Conservation (phyloP, 805 yeast species). For the Monosporozyma aerobia region DNA sequence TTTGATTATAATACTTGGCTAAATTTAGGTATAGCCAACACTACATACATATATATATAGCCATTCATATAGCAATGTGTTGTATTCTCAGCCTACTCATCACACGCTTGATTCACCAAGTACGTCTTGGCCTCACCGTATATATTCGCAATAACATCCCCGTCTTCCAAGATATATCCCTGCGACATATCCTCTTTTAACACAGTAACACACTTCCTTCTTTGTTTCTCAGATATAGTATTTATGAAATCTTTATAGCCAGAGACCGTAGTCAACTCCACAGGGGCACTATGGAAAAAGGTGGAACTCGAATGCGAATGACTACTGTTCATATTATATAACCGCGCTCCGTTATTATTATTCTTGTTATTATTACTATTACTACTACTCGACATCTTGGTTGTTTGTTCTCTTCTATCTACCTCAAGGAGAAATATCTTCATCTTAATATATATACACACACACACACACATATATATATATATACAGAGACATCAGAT, state of each 20-base stretch:
- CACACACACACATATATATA: too few species aligned
- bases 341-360: background rate
- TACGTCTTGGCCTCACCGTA: constrained; percentile 32
- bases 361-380: background rate
- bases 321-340: constrained; percentile 1
- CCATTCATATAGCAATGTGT: background rate
- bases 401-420: background rate
- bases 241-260: constrained; percentile 34
- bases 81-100: background rate
- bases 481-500: too few species aligned
- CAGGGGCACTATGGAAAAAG: constrained; percentile 30
- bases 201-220: constrained; percentile 3
- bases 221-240: constrained; percentile 10
- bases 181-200: constrained; percentile 29
- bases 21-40: too few species aligned
- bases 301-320: constrained; percentile 23
- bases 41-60: too few species aligned
- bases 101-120: constrained; percentile 14
- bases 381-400: background rate
- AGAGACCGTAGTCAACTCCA: constrained; percentile 32
- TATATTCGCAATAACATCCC: constrained; percentile 33
- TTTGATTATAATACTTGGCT: too few species aligned
- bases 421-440: too few species aligned
- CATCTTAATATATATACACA: too few species aligned
- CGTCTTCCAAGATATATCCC: constrained; percentile 31